Percentiles rank a stretch among this genome's conserved stretches.
Evolutionary conservation across 176 grass and related monocot genomes (phyloP).

Genomic region (Oryza punctata): DNA sequence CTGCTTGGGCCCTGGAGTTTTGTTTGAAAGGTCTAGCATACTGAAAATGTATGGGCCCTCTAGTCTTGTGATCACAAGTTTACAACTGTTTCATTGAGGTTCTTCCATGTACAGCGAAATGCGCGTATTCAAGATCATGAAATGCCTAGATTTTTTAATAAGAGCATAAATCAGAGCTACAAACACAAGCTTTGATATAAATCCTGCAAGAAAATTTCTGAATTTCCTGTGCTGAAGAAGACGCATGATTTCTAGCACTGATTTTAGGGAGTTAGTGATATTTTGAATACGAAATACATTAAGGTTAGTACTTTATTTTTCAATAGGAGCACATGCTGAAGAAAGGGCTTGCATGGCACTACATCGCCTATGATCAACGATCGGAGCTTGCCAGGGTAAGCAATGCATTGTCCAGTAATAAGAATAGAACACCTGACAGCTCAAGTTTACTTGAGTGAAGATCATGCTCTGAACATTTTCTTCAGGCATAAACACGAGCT

Average conservation of each 20-base stretch:
- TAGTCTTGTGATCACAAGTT: not conserved
- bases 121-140: not conserved
- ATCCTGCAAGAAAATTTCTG: not conserved
- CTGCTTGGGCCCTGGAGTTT: not conserved
- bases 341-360: slow-evolving; percentile 88
- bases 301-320: not conserved
- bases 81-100: not conserved
- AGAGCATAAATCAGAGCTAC: not conserved
- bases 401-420: not conserved
- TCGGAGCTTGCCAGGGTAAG: slow-evolving; percentile 61
- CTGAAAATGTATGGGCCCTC: not conserved
- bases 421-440: not conserved
- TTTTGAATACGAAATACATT: not conserved
- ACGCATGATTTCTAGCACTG: not conserved
- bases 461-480: not conserved
- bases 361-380: slow-evolving; percentile 61
- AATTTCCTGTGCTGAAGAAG: not conserved
- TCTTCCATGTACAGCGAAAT: slow-evolving; percentile 7
- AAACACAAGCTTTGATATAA: not conserved
- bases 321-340: slow-evolving; percentile 76
- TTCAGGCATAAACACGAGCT: not conserved
- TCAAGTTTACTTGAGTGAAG: not conserved
- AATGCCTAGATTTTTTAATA: not conserved
- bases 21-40: not conserved
- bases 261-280: not conserved